A percentile compares a stretch with the other conserved stretches of the same genome.
Conservation (phyloP, 116 monocot genomes). For the Phalaenopsis hybrid region DNA sequence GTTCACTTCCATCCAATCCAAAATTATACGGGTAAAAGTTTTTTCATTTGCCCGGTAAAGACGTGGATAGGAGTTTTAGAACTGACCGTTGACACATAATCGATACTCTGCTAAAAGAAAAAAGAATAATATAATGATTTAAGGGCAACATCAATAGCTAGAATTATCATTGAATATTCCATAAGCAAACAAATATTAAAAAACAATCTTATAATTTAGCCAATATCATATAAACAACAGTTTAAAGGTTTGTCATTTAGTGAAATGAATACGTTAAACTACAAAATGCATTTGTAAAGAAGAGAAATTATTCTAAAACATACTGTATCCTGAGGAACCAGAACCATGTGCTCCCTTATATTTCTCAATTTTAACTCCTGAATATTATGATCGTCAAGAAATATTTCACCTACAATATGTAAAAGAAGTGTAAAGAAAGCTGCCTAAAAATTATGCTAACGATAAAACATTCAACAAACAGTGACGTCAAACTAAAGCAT, state of each 20-base stretch:
- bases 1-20: no score
- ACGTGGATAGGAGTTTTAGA: no score
- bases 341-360: constrained; percentile 58
- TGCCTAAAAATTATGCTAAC: not conserved
- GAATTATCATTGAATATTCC: no score
- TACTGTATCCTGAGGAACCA: constrained; percentile 82
- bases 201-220: no score
- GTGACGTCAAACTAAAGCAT: not conserved
- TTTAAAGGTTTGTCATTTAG: no score
- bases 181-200: not conserved
- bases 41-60: no score
- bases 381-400: constrained; percentile 64
- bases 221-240: no score
- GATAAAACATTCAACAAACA: not conserved
- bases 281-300: not conserved
- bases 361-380: constrained; percentile 42
- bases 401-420: constrained; percentile 43
- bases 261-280: not conserved
- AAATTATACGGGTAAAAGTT: no score
- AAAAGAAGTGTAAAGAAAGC: constrained; percentile 6
- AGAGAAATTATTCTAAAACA: constrained; percentile 16
- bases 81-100: no score
- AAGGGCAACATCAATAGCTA: no score
- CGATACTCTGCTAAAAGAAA: not conserved
- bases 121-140: no score